These are phyloP conservation scores for Jacaranda copaia DNA, from an alignment of 257 asterid genomes.

Conservation along the genomic window DNA sequence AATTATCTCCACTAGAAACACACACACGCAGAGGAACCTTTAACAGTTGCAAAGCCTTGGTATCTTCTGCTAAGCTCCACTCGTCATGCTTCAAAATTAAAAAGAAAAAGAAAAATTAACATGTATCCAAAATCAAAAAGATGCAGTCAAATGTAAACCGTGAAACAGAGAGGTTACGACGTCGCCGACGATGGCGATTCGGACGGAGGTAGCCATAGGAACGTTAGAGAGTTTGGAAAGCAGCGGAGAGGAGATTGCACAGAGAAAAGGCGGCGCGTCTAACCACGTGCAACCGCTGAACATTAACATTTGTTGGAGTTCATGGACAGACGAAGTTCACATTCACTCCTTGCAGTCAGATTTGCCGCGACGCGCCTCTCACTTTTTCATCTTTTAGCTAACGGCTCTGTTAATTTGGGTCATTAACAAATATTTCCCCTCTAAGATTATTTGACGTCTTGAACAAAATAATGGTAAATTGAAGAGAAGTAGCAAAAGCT, in stretches of 20 bases:
- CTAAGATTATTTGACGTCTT: neutral
- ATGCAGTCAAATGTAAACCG: neutral
- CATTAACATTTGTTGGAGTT: conserved; percentile 32
- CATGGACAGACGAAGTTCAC: neutral
- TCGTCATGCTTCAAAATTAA: conserved; percentile 76
- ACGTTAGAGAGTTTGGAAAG: conserved; percentile 36
- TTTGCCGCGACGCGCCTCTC: neutral
- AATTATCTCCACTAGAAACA: conserved; percentile 16
- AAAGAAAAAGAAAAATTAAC: neutral
- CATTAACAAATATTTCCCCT: neutral
- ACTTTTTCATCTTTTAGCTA: no score
- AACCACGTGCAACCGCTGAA: conserved; percentile 55
- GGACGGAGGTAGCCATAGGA: conserved; percentile 59
- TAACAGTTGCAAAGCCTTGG: conserved; percentile 77
- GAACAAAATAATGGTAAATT: no score
- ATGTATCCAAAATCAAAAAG: conserved; percentile 10
- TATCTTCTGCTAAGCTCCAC: conserved; percentile 88
- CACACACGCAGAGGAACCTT: conserved; percentile 53
- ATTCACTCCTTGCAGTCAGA: conserved; percentile 22
- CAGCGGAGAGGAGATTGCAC: conserved; percentile 42
- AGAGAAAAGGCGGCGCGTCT: conserved; percentile 59
- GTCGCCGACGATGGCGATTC: conserved; percentile 93
- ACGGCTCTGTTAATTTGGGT: neutral
- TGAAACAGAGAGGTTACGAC: conserved; percentile 56
- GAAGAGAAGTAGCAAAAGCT: no score